These are phyloP conservation scores for Exidia glandulosa DNA, from an alignment of 768 basidiomycete species.

Conservation along the genomic window DNA sequence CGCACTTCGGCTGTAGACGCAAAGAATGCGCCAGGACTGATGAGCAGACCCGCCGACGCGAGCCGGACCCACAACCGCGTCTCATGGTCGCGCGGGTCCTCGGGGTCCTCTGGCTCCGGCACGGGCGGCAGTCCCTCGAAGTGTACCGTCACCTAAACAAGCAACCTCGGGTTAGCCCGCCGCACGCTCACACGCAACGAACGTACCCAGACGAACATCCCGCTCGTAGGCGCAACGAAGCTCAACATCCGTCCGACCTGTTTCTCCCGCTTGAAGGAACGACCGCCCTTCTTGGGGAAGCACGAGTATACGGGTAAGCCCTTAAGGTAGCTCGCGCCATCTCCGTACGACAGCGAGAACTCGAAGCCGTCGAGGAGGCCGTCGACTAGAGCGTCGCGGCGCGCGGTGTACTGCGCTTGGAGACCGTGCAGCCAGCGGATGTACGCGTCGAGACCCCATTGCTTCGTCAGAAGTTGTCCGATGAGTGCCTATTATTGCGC, in stretches of 20 bases:
- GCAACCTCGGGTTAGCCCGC: too few species aligned
- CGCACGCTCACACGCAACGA: too few species aligned
- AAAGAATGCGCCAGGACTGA: conserved; percentile 48
- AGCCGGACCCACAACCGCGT: conserved; percentile 49
- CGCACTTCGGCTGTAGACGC: conserved; percentile 12
- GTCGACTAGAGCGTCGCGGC: conserved; percentile 58
- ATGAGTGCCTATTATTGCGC: conserved; percentile 42
- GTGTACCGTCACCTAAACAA: conserved; percentile 56
- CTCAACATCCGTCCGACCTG: conserved; percentile 36
- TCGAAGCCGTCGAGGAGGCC: conserved; percentile 53
- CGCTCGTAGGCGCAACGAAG: conserved; percentile 67
- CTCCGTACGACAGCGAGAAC: conserved; percentile 25
- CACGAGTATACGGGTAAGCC: conserved; percentile 36
- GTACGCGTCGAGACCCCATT: conserved; percentile 63
- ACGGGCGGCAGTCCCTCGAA: conserved; percentile 41
- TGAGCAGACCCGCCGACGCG: conserved; percentile 49
- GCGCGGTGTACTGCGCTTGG: conserved; percentile 40
- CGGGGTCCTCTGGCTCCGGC: conserved; percentile 22
- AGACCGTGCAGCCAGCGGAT: conserved; percentile 66
- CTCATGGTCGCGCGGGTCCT: conserved; percentile 33
- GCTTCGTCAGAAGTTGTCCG: conserved; percentile 41
- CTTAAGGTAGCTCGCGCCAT: conserved; percentile 16
- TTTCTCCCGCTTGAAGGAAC: conserved; percentile 14
- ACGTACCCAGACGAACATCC: conserved; percentile 83
- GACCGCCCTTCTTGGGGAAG: conserved; percentile 26